Conservation (phyloP, 1,284 basidiomycete genomes). For the Sanghuangporus weigelae region DNA sequence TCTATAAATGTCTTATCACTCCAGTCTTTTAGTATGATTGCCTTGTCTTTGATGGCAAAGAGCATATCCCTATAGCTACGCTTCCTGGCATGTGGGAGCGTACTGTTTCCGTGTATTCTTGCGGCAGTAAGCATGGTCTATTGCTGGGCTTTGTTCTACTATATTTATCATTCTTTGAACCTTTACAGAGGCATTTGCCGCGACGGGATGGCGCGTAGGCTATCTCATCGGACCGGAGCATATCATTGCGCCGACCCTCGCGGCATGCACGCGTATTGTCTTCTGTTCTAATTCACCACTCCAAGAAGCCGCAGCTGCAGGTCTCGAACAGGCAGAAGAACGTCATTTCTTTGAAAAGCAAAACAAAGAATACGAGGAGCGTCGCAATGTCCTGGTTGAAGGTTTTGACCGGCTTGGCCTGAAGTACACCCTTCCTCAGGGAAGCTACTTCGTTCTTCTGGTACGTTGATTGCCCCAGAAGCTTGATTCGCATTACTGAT, state of each 20-base stretch:
- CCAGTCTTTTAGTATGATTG: slow-evolving; percentile 73
- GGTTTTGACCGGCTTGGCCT: slow-evolving; percentile 85
- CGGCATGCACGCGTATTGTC: slow-evolving; percentile 90
- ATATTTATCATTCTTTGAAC: neutral
- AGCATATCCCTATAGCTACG: slow-evolving; percentile 89
- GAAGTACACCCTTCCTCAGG: slow-evolving; percentile 84
- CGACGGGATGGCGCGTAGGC: slow-evolving; percentile 97
- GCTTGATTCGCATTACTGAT: neutral
- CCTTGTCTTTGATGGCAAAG: slow-evolving; percentile 82
- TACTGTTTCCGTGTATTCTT: slow-evolving; percentile 79
- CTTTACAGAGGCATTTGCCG: slow-evolving; percentile 84
- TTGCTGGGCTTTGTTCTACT: neutral
- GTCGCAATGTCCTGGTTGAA: slow-evolving; percentile 68
- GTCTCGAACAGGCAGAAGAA: slow-evolving; percentile 71
- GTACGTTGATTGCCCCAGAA: slow-evolving; percentile 32
- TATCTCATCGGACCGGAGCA: slow-evolving; percentile 89
- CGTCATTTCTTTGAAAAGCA: slow-evolving; percentile 82
- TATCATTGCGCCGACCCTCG: slow-evolving; percentile 83
- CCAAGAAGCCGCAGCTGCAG: slow-evolving; percentile 88
- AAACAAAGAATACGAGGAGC: slow-evolving; percentile 72
- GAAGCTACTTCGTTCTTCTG: slow-evolving; percentile 86
- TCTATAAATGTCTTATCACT: slow-evolving; percentile 14
- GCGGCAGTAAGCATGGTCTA: slow-evolving; percentile 53
- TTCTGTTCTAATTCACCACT: slow-evolving; percentile 92
- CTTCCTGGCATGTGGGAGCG: slow-evolving; percentile 99